phyloP scores from a whole-genome alignment of 805 yeast species.

The Debaryomyces hansenii region DNA sequence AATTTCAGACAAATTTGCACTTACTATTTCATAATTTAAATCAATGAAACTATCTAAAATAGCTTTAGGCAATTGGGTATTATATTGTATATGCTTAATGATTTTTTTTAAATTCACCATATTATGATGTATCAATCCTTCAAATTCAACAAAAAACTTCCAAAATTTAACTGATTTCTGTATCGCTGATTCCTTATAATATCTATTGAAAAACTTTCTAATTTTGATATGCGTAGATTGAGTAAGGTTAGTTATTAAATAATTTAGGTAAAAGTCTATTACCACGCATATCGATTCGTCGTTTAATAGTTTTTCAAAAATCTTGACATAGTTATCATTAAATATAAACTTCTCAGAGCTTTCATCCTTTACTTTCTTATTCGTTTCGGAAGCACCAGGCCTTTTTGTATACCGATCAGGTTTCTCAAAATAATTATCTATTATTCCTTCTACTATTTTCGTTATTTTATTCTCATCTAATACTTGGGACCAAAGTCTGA shows the following conservation, averaged over 20 bases:
- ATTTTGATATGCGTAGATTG: constrained; percentile 18
- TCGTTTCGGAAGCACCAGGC: neutral
- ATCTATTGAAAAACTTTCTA: constrained; percentile 30
- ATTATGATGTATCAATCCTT: constrained; percentile 42
- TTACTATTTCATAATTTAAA: constrained; percentile 16
- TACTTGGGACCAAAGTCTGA: constrained; percentile 9
- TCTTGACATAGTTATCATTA: constrained; percentile 13
- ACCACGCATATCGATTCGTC: constrained; percentile 42
- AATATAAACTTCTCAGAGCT: constrained; percentile 5
- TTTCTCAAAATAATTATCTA: constrained; percentile 17
- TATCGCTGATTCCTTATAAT: constrained; percentile 28
- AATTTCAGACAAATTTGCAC: constrained; percentile 13
- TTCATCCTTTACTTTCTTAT: neutral
- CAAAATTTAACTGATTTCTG: constrained; percentile 51
- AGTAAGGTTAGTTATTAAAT: constrained; percentile 22
- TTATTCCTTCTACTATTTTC: constrained; percentile 17
- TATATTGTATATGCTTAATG: constrained; percentile 42
- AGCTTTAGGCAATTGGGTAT: constrained; percentile 49
- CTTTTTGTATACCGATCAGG: constrained; percentile 14
- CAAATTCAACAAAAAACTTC: constrained; percentile 56
- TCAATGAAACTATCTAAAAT: constrained; percentile 39
- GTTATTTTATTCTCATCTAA: constrained; percentile 12
- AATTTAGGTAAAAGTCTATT: constrained; percentile 31
- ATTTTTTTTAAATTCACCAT: constrained; percentile 45
- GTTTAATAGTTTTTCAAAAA: constrained; percentile 34